Evolutionary conservation across 352 stramenopile species (phyloP), one percentile per base, ranked within the genome.

Genomic region (Pelagophyceae sp.): DNA sequence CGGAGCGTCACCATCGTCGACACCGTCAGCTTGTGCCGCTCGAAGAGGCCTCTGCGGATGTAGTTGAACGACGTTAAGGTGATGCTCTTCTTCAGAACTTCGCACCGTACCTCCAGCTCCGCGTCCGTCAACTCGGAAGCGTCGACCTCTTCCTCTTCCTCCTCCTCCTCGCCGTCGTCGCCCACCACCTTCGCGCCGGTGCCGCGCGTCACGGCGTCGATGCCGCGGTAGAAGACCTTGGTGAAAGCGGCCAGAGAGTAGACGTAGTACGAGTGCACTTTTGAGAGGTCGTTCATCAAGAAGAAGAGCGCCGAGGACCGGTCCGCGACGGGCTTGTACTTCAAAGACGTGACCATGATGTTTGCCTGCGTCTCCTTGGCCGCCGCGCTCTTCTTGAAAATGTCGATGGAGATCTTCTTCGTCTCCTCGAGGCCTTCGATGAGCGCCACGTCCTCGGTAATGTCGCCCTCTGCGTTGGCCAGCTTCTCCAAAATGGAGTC

Each of bases 241-340:
- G 96, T 93, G 88, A 98, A 98, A 0, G 92, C 93, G 31, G 91
- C 92, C 19, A 98, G 90, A 38, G 91, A 97, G 81, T 97, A 98
- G 78, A 98, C 97, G 82, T 98, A 98, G 85, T 97, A 98, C 69
- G 91, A 95, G 77, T 98, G 93, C 29, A 98, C 92, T 83, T 98
- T 98, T 81, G 90, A 92, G 78, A 98, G 93, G 75, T 97, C 91
- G 82, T 96, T 97, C 92, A 98, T 97, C 38, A 98, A 81, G 88
- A 97, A 98, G 86, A 98, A 98, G 1, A 98, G 85, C 76, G 97
- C 80, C 5, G 92, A 94, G 17, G 91, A 92, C 64, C 94, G 87
- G 11, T 93, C 93, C 6, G 94, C 94, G 72, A 98, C 96, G 45
- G 90, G 91, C 15, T 94, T 89, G 79, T 97, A 97, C 81, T 97